Evolutionary conservation across 139 green algal genomes (phyloP), one percentile per base, ranked within the genome.

Genomic region (Trebouxia sp.): DNA sequence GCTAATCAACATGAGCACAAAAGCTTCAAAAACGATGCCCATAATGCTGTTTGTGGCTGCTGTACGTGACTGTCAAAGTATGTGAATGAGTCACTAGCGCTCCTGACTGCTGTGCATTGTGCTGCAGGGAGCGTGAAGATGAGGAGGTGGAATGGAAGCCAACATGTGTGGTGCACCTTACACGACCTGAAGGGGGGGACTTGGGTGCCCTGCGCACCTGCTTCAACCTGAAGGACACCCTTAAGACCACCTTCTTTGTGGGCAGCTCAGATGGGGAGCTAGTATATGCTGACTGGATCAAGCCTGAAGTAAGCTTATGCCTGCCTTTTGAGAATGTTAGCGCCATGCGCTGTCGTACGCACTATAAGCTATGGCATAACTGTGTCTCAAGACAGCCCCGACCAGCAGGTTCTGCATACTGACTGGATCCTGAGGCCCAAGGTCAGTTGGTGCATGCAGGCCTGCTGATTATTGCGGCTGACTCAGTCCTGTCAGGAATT

Each of bases 131-230:
- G 43, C 15, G 65, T 24, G 86, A 89, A 20, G 89, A 90, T 50
- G 85, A 90, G 8, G 80, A 87, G n/a, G 67, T 86, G 20, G 88
- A 93, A 53, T 96, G 92, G 93, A 90, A 86, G 84, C 93, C 92
- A 20, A 85, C 83, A 39, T 89, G 93, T 85, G 67, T 38, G 22
- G 80, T 96, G 65, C 81, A 90, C 65, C 78, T 96, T n/a, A 87
- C 93, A 51, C 87, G 84, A 26, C 62, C 88, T 45, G 84, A 90
- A 14, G 89, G 90, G 86, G 78, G 56, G 26, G 79, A 84, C 39
- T 14, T 78, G n/a, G 24, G 74, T 11, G 75, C 32, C 53, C 30
- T 82, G 83, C 82, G 85, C 79, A 86, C 91, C 80, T 87, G 91
- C 72, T 87, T 94, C 42, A 82, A 83, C 51, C 35, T 77, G 0